Percentiles rank a stretch among this genome's conserved stretches.
Conservation (phyloP, 2,329 filamentous ascomycete genomes). For the Pseudogymnoascus pannorum region DNA sequence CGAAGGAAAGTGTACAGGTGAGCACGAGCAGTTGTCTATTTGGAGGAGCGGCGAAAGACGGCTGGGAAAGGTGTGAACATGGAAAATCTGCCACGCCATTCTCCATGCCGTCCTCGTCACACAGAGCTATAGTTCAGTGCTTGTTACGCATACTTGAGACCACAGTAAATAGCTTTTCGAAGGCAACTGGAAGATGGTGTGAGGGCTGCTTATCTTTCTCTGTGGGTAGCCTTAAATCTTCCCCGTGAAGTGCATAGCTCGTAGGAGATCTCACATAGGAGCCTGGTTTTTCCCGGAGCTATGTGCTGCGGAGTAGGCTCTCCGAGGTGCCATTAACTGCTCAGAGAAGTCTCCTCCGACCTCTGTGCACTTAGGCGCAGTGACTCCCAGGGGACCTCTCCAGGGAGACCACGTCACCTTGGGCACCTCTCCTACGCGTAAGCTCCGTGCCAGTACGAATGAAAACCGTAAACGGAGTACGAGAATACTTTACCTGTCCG, state of each 20-base stretch:
- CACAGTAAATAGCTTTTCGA: neutral
- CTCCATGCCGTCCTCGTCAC: neutral
- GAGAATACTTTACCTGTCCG: no score
- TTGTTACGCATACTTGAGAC: neutral
- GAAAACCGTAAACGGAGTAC: no score
- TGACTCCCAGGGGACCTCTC: neutral
- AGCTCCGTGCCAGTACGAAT: no score
- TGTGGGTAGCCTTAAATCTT: neutral
- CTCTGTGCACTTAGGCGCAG: constrained; percentile 2
- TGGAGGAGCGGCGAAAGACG: no score
- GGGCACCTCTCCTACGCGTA: neutral
- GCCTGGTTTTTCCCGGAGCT: neutral
- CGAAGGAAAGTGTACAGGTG: neutral
- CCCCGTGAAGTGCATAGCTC: neutral
- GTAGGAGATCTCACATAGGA: neutral
- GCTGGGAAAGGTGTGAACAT: neutral
- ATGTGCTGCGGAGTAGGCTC: neutral
- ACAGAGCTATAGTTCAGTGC: neutral
- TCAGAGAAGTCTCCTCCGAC: neutral
- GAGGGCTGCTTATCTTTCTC: neutral
- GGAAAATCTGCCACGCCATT: neutral
- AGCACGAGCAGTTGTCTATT: neutral
- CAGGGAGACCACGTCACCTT: neutral
- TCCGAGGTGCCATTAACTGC: neutral
- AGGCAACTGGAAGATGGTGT: neutral